phyloP scores from a whole-genome alignment of 139 green algal genomes.

The Haematococcus lacustris region DNA sequence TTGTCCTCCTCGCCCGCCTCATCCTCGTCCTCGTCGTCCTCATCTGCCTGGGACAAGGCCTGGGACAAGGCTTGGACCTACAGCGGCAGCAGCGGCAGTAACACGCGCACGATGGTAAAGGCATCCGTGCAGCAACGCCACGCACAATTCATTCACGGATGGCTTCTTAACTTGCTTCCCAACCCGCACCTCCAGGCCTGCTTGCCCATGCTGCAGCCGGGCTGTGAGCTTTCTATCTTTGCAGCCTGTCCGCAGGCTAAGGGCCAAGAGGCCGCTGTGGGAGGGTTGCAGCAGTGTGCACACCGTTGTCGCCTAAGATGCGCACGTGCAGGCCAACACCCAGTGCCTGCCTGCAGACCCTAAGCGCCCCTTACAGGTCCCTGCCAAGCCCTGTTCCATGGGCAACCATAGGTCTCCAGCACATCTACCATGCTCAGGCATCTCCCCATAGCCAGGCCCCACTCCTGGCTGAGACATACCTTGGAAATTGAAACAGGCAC shows the following conservation, averaged over 20 bases:
- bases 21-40: slow-evolving; percentile 1
- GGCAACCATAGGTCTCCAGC: no score
- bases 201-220: background rate
- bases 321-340: no score
- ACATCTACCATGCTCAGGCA: no score
- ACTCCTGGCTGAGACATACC: background rate
- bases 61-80: background rate
- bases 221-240: background rate
- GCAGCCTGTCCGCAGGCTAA: background rate
- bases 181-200: no score
- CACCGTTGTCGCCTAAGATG: no score
- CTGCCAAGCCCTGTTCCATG: no score
- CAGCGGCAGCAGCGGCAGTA: background rate
- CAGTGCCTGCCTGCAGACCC: no score
- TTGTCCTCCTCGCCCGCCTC: background rate
- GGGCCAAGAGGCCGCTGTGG: no score
- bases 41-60: background rate
- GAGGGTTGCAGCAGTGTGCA: no score
- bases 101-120: no score
- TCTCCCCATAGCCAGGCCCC: background rate
- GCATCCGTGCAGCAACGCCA: no score
- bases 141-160: background rate
- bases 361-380: no score
- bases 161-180: background rate
- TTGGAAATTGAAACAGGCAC: background rate